Percentiles rank a stretch among this genome's conserved stretches.
These are phyloP conservation scores for Phytopythium mirpurense DNA, from an alignment of 352 stramenopile genomes.

Conservation along the genomic window DNA sequence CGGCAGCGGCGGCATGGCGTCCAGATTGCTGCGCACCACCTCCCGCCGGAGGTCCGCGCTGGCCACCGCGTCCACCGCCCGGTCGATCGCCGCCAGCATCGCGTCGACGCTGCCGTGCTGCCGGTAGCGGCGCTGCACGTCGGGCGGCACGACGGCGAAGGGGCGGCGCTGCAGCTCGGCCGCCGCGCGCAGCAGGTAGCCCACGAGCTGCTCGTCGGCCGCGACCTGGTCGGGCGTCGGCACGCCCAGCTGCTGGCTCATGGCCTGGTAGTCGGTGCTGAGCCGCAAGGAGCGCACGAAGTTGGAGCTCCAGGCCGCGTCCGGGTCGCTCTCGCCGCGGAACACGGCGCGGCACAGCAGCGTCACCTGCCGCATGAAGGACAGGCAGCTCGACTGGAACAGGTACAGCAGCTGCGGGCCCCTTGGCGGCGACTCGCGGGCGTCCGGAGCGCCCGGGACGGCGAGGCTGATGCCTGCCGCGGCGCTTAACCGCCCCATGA, in stretches of 20 bases:
- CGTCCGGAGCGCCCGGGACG: neutral
- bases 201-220: slow-evolving; percentile 34
- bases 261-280: slow-evolving; percentile 67
- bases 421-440: slow-evolving; percentile 20
- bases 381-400: slow-evolving; percentile 69
- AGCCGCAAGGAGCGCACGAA: slow-evolving; percentile 72
- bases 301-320: slow-evolving; percentile 71
- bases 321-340: slow-evolving; percentile 67
- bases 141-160: slow-evolving; percentile 39
- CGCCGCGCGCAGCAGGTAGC: slow-evolving; percentile 52
- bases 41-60: slow-evolving; percentile 12
- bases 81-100: slow-evolving; percentile 35
- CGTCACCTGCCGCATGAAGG: slow-evolving; percentile 78
- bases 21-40: slow-evolving; percentile 41
- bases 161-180: slow-evolving; percentile 37
- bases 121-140: slow-evolving; percentile 46
- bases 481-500: slow-evolving; percentile 48
- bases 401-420: slow-evolving; percentile 54
- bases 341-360: slow-evolving; percentile 73
- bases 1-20: slow-evolving; percentile 45
- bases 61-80: slow-evolving; percentile 10
- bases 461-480: slow-evolving; percentile 37
- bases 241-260: slow-evolving; percentile 72
- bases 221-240: slow-evolving; percentile 55
- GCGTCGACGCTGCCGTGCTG: slow-evolving; percentile 44